A percentile compares a stretch with the other conserved stretches of the same genome.
phyloP scores from a whole-genome alignment of 2,329 filamentous ascomycete genomes.

The Diaporthe velutina region DNA sequence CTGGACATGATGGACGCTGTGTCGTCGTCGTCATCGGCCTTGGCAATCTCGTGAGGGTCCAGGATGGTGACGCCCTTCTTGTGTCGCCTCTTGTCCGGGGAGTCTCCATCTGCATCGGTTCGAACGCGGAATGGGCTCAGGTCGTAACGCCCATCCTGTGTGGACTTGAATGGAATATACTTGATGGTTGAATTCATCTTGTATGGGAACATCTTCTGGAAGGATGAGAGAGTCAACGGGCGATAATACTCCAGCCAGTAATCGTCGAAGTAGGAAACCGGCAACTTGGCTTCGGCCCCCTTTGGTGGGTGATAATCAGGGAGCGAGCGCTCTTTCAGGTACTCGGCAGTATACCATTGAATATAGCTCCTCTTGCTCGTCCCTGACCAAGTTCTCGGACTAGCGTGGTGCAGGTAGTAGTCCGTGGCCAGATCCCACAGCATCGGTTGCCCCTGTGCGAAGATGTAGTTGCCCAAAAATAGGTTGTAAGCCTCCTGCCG shows the following conservation, averaged over 20 bases:
- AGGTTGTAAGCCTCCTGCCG: conserved; percentile 98
- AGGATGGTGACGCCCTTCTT: conserved; percentile 80
- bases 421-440: conserved; percentile 96
- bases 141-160: conserved; percentile 81
- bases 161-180: conserved; percentile 82
- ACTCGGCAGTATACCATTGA: conserved; percentile 84
- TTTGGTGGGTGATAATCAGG: conserved; percentile 59
- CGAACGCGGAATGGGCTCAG: conserved; percentile 86
- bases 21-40: conserved; percentile 54
- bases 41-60: conserved; percentile 64
- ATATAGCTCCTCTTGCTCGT: conserved; percentile 80
- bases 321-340: conserved; percentile 74
- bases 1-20: conserved; percentile 53
- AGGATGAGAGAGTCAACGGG: conserved; percentile 87
- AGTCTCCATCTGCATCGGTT: conserved; percentile 70
- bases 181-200: conserved; percentile 91
- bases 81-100: conserved; percentile 70
- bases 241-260: conserved; percentile 99
- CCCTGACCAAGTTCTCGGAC: conserved; percentile 80
- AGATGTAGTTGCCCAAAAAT: conserved; percentile 96
- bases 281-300: conserved; percentile 52
- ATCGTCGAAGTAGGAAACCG: conserved; percentile 81
- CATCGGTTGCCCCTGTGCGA: conserved; percentile 88
- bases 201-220: conserved; percentile 92
- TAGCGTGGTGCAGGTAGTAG: conserved; percentile 93